Evolutionary conservation across 2,329 filamentous ascomycete species (phyloP), one percentile per base, ranked within the genome.

Genomic region (Cladosporium sphaerospermum): DNA sequence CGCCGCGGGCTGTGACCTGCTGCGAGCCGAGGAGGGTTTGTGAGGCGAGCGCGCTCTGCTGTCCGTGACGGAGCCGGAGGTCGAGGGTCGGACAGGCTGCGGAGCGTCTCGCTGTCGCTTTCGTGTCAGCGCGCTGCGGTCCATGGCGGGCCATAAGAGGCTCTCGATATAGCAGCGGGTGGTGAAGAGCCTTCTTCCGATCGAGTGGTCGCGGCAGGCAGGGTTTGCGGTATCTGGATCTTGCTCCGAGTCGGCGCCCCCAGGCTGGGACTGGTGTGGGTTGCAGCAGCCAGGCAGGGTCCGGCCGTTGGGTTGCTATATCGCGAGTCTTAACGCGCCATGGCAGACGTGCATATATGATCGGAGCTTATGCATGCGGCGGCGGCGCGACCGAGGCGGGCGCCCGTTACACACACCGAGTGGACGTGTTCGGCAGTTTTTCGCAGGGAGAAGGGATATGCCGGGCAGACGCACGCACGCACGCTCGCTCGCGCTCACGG

Each of bases 81-180:
- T 56, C 9, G 56, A 57, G 36, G 56, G 55, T 34, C 55, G 53
- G 31, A 55, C 54, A 19, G 55, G 58, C 52, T 57, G 55, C 36
- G 57, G 51, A 31, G 58, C 60, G 48, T 61, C 61, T 42, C 57
- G 58, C 51, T 55, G 54, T 34, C 58, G 60, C 55, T 57, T 61
- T 51, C 58, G 57, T 54, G 60, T 45, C 33, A 56, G 44, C 44
- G 60, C 55, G 53, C 56, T 57, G 49, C 57, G 61, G 37, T 65
- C 59, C 61, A 64, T 61, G 33, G 45, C 54, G 28, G 55, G 61
- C 61, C 63, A 65, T 63, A 51, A 37, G 48, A 51, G 23, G 40
- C 39, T 10, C 14, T 37, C 28, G 40, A 51, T 51, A 51, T 51
- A 51, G 48, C 31, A 37, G 16, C 40, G 5, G 36, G 36, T 14